A percentile compares a stretch with the other conserved stretches of the same genome.
Conservation (phyloP, 148 eudicot species). For the Amaranthus cruentus region DNA sequence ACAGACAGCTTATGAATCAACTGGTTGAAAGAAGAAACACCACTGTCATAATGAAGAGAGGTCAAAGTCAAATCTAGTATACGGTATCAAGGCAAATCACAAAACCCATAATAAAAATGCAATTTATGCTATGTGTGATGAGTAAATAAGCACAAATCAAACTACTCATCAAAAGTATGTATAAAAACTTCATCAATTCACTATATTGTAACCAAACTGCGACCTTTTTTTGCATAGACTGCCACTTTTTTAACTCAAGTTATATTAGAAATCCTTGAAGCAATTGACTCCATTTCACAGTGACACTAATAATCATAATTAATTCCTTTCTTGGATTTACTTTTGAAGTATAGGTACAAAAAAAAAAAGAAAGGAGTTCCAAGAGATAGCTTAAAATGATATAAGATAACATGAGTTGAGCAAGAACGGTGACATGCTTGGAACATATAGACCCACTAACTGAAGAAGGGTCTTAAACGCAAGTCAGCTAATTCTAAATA, state of each 20-base stretch:
- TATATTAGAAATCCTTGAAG: neutral
- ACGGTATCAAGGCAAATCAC: neutral
- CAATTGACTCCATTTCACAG: neutral
- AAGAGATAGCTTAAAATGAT: neutral
- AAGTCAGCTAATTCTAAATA: neutral
- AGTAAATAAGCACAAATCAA: neutral
- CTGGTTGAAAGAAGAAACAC: conserved; percentile 94
- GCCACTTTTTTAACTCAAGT: neutral
- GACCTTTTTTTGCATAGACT: neutral
- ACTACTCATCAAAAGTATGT: neutral
- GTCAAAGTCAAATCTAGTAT: conserved; percentile 4
- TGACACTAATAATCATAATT: too few relatives aligned
- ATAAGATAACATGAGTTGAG: neutral
- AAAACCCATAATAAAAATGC: neutral
- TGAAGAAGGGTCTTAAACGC: neutral
- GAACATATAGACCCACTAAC: neutral
- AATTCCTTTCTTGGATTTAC: too few relatives aligned
- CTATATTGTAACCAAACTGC: neutral
- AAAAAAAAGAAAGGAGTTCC: too few relatives aligned
- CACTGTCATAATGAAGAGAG: conserved; percentile 46
- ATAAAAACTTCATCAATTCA: neutral
- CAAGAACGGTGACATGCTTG: neutral
- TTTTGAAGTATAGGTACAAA: too few relatives aligned
- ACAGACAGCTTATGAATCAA: conserved; percentile 82
- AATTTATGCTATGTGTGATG: too few relatives aligned